phyloP scores from a whole-genome alignment of 768 basidiomycete species.

The Boletellus ananas region DNA sequence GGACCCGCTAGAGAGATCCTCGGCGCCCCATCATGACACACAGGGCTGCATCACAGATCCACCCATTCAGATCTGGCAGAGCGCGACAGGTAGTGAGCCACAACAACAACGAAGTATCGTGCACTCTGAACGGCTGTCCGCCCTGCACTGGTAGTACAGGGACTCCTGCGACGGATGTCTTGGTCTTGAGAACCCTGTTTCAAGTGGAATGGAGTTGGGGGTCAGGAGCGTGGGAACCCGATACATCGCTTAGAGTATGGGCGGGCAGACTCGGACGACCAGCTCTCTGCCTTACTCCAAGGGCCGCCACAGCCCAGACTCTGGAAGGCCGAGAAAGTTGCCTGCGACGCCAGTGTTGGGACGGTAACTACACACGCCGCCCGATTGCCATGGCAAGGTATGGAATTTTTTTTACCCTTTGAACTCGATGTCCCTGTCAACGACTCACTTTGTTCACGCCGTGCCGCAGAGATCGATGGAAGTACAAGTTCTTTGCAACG shows the following conservation, averaged over 20 bases:
- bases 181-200: too few relatives aligned
- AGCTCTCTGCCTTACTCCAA: neutral
- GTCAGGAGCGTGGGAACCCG: neutral
- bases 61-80: neutral
- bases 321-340: neutral
- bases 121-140: neutral
- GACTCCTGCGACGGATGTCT: neutral
- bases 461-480: neutral
- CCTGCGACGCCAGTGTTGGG: neutral
- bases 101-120: neutral
- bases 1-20: slow-evolving; percentile 3
- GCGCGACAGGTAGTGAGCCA: neutral
- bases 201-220: too few relatives aligned
- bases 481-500: neutral
- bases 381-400: neutral
- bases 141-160: neutral
- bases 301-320: neutral
- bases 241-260: too few relatives aligned
- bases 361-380: neutral
- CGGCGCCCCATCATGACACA: slow-evolving; percentile 9
- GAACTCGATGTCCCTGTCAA: too few relatives aligned
- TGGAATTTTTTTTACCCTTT: neutral
- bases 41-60: slow-evolving; percentile 13
- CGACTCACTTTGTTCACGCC: neutral
- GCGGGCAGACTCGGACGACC: too few relatives aligned